Conservation (phyloP, 2,329 filamentous ascomycete genomes). For the Fusarium anthophilum region DNA sequence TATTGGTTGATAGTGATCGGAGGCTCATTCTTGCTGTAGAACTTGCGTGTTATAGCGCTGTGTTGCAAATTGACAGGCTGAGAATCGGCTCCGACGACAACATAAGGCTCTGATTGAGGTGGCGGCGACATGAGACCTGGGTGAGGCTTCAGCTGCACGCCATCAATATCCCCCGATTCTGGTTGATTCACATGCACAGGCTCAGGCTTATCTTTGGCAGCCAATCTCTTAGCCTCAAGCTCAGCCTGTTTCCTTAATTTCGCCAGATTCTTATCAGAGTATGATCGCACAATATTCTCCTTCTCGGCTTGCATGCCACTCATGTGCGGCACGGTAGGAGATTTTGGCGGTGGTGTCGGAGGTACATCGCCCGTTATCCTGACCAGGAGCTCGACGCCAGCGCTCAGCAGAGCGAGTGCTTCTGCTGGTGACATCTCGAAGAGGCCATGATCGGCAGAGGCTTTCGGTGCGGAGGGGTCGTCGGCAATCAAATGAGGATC, state of each 20-base stretch:
- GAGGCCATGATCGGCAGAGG: conserved; percentile 67
- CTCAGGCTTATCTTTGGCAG: conserved; percentile 24
- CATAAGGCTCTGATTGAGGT: conserved; percentile 58
- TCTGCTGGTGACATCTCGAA: conserved; percentile 76
- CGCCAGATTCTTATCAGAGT: conserved; percentile 64
- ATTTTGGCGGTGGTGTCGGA: conserved; percentile 76
- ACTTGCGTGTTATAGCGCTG: conserved; percentile 87
- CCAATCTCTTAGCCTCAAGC: conserved; percentile 40
- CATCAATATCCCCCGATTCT: conserved; percentile 57
- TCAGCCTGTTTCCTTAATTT: conserved; percentile 55
- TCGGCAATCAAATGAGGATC: conserved; percentile 47
- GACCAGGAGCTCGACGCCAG: conserved; percentile 75
- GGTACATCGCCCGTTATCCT: conserved; percentile 80
- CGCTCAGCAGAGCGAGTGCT: conserved; percentile 82
- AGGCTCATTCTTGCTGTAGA: conserved; percentile 89
- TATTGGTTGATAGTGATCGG: conserved; percentile 87
- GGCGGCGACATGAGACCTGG: conserved; percentile 39
- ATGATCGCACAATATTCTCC: conserved; percentile 65
- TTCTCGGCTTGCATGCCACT: conserved; percentile 70
- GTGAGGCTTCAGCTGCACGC: conserved; percentile 60
- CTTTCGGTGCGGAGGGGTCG: conserved; percentile 36
- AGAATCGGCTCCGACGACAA: conserved; percentile 73
- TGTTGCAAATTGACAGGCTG: conserved; percentile 82
- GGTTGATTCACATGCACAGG: background rate
- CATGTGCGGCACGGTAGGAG: conserved; percentile 73